Evolutionary conservation across 306 rosid genomes (phyloP), one percentile per base, ranked within the genome.

Genomic region (Cucumis melo): DNA sequence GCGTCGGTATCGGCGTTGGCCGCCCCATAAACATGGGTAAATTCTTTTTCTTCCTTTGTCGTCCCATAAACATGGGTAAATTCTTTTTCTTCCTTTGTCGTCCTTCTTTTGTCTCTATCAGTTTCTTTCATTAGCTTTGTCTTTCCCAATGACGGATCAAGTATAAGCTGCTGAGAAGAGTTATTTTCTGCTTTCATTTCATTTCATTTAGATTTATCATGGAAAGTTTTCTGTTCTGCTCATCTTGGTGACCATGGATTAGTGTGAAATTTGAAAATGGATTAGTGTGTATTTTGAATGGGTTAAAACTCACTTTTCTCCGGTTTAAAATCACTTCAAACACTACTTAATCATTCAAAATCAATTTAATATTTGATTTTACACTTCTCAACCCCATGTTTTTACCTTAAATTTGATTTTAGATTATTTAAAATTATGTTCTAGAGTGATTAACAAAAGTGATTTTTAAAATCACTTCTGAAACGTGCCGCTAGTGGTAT

Each of bases 1-100:
- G 97, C 66, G 84, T 89, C 53, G 98, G 98, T 51, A 89, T 94
- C 85, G 98, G 98, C 78, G 91, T 90, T 83, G 98, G 98, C 14
- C 94, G 93, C 81, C 98, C 98, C 81, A 80, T 94, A 68, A 91
- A 94, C 87, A 78, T 94, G 77, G 94, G 98, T 91, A 90, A 17
- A 81, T 27, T 17, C 20, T 0, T 44, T 7, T 50, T n/a, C 14
- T 1, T 1, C 24, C 46, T 10, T 62, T 38, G 7, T 14, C 42
- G 7, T 34, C 41, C 20, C 81, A 80, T 94, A 68, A 91, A 94
- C 87, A 78, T 94, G 77, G 94, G 98, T 91, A 90, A 17, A 81
- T 27, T 17, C 20, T 0, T 44, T 7, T 50, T n/a, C 14, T 1
- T 1, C 24, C 46, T 10, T 62, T 38, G 7, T 14, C 42, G 7